phyloP scores from a whole-genome alignment of 1,284 basidiomycete species.

The Ustilago crameri region DNA sequence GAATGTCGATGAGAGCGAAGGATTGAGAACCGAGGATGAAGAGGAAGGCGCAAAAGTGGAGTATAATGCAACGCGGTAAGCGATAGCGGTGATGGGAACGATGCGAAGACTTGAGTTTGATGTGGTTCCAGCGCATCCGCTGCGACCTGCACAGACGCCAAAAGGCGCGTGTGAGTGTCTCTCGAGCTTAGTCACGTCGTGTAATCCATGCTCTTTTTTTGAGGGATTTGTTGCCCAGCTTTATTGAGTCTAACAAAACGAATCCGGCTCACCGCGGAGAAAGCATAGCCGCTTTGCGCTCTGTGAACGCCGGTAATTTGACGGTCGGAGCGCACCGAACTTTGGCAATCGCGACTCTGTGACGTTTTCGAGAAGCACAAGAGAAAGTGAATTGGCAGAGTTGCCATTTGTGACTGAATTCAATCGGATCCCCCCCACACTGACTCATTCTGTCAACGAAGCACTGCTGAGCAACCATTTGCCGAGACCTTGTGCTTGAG shows the following conservation, averaged over 20 bases:
- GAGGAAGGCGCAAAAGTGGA: background rate
- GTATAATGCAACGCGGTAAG: background rate
- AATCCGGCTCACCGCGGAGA: too few relatives aligned
- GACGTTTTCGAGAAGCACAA: background rate
- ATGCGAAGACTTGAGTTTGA: slow-evolving; percentile 14
- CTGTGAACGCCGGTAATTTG: background rate
- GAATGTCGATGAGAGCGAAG: background rate
- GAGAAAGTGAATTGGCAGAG: too few relatives aligned
- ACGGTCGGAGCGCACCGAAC: background rate
- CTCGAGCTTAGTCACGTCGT: background rate
- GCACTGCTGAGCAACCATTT: slow-evolving; percentile 7
- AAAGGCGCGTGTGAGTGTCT: slow-evolving; percentile 9
- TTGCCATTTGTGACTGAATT: too few relatives aligned
- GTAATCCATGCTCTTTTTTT: too few relatives aligned
- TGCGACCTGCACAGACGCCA: slow-evolving; percentile 25
- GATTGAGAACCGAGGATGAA: background rate
- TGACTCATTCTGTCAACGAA: background rate
- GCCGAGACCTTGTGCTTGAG: slow-evolving; percentile 14
- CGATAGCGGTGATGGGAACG: background rate
- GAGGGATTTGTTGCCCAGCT: too few relatives aligned
- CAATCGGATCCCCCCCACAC: too few relatives aligned
- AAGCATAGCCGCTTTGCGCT: background rate
- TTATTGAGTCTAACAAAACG: background rate
- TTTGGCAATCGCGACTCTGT: background rate
- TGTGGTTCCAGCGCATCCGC: slow-evolving; percentile 33